A percentile compares a stretch with the other conserved stretches of the same genome.
Evolutionary conservation across 139 green algal genomes (phyloP).

Genomic region (Pleodorina starrii): DNA sequence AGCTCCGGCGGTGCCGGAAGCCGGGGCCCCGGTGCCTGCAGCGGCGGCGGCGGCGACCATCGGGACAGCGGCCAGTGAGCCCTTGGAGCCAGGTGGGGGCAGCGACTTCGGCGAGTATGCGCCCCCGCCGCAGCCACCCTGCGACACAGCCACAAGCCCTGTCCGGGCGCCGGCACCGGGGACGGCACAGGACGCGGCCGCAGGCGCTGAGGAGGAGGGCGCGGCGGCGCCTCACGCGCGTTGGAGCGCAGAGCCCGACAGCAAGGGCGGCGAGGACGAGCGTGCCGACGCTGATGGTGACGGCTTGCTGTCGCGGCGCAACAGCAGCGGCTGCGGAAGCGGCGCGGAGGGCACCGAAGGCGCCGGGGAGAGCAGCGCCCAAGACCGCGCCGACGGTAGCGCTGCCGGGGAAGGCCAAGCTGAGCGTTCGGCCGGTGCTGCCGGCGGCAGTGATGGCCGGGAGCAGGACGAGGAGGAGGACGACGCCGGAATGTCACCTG

Average conservation of each 20-base stretch:
- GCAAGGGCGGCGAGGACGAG: neutral
- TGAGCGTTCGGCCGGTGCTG: neutral
- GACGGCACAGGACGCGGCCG: neutral
- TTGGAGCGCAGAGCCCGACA: too few relatives aligned
- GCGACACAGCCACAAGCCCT: neutral
- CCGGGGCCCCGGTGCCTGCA: too few relatives aligned
- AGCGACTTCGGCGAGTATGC: neutral
- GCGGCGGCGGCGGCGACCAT: too few relatives aligned
- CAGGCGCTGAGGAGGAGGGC: neutral
- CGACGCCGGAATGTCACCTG: neutral
- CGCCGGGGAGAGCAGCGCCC: neutral
- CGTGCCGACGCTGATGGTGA: neutral
- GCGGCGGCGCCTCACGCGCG: too few relatives aligned
- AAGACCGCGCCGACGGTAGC: neutral
- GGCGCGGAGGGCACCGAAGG: neutral
- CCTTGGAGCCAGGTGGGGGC: neutral
- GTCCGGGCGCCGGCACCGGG: neutral
- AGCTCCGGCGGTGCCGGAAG: too few relatives aligned
- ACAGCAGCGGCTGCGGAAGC: neutral
- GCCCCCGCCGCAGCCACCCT: neutral
- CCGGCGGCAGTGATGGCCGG: neutral
- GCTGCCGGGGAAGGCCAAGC: neutral
- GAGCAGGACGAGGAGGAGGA: neutral
- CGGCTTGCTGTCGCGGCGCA: neutral
- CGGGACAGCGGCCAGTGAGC: too few relatives aligned